Evolutionary conservation across 495 filamentous ascomycete species (phyloP), one percentile per base, ranked within the genome.

Genomic region (Aspergillus avenaceus): DNA sequence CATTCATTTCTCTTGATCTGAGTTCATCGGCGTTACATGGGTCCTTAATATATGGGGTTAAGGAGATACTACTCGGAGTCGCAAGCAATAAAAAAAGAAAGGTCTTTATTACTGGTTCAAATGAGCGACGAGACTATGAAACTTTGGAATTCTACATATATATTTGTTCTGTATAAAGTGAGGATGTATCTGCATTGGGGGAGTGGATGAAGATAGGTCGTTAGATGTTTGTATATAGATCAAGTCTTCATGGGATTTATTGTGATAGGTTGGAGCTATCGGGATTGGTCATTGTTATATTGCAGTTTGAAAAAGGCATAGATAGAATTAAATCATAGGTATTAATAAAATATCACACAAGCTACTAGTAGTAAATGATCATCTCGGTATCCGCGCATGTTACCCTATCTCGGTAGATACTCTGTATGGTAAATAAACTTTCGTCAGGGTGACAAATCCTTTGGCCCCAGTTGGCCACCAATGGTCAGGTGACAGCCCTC

Each of bases 111-210:
- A 52, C 50, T 40, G 28, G 32, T 41, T 27, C 49, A 48, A 44
- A 62, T 46, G 47, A 58, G 46, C 44, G 45, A 61, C 41, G 55
- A 43, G 59, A 58, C 55, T 52, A 61, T 56, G 58, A 60, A 34
- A 38, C 22, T 38, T 45, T 45, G 3, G 42, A 18, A 32, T 31
- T 32, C 5, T 9, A 21, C 28, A 38, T 27, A 45, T 11, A n/a
- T 32, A 22, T 21, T 16, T 22, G 13, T 31, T 26, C 19, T 31
- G 29, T 22, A 46, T 23, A 38, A 38, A 38, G 34, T 38, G 34
- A 21, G 2, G 16, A 21, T 26, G 24, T 27, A 26, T 42, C n/a
- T 42, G 27, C 42, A 45, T 31, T 32, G 26, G 9, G 23, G 13
- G 26, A 26, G 7, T 42, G 42, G n/a, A 26, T 31, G 32, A 44